Evolutionary conservation across 192 early-diverging fungal species (phyloP).

Genomic region (Coemansia sp.): DNA sequence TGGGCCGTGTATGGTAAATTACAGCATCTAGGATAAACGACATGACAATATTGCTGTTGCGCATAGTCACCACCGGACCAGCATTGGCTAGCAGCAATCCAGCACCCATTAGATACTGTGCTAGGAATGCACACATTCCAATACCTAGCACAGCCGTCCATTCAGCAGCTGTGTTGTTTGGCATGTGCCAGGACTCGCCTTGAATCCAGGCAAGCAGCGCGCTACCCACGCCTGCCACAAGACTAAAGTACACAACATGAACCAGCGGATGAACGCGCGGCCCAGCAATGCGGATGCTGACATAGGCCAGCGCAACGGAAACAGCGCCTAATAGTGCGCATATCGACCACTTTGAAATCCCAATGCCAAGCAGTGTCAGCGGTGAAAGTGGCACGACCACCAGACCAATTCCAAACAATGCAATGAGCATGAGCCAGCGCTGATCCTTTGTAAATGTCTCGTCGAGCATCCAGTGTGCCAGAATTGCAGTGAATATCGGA

Average conservation of each 20-base stretch:
- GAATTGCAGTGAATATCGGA: slow-evolving; percentile 25
- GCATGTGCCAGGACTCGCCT: slow-evolving; percentile 8
- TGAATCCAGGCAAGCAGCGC: not conserved
- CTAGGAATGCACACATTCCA: slow-evolving; percentile 13
- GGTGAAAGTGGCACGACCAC: slow-evolving; percentile 9
- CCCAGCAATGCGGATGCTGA: slow-evolving; percentile 32
- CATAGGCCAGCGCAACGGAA: slow-evolving; percentile 19
- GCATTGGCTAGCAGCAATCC: slow-evolving; percentile 29
- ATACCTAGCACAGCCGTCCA: slow-evolving; percentile 9
- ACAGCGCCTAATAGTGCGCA: slow-evolving; percentile 20
- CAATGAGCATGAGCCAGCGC: not conserved
- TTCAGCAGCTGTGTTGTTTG: not conserved
- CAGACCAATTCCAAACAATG: slow-evolving; percentile 18
- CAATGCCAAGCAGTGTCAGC: not conserved
- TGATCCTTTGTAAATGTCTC: slow-evolving; percentile 8
- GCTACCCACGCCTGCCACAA: slow-evolving; percentile 10
- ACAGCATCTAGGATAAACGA: slow-evolving; percentile 18
- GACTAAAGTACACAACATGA: slow-evolving; percentile 33
- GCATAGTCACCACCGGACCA: slow-evolving; percentile 30
- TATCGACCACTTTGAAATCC: slow-evolving; percentile 9
- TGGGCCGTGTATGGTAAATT: slow-evolving; percentile 15
- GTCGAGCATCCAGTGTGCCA: slow-evolving; percentile 16
- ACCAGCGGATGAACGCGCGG: slow-evolving; percentile 18
- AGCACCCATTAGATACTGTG: slow-evolving; percentile 33
- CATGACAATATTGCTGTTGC: slow-evolving; percentile 26